A percentile compares a stretch with the other conserved stretches of the same genome.
Conservation (phyloP, 2,329 filamentous ascomycete species). For the Neofusicoccum ribis region DNA sequence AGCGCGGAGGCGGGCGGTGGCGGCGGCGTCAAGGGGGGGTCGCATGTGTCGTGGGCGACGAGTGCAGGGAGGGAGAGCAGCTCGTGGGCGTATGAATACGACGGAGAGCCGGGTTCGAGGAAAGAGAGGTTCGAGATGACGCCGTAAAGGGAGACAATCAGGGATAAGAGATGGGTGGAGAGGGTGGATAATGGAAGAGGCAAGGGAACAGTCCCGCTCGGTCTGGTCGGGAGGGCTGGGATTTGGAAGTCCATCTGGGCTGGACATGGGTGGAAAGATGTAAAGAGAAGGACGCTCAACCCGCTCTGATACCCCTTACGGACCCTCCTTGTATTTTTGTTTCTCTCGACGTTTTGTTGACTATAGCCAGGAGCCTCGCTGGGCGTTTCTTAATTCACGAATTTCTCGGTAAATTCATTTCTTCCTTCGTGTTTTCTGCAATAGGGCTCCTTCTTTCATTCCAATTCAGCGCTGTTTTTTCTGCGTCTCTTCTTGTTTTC, state of each 20-base stretch:
- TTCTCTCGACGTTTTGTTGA: background rate
- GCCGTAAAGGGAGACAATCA: background rate
- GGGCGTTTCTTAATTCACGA: background rate
- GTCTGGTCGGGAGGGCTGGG: background rate
- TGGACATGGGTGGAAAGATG: background rate
- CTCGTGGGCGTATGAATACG: constrained; percentile 1
- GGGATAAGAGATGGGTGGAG: background rate
- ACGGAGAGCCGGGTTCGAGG: background rate
- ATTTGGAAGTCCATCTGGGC: background rate
- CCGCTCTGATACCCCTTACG: background rate
- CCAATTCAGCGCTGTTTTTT: background rate
- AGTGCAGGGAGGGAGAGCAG: background rate
- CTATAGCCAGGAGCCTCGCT: background rate
- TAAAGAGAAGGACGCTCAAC: background rate
- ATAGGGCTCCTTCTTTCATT: no score
- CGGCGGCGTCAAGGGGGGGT: background rate
- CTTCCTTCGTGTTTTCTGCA: background rate
- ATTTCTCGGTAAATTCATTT: background rate
- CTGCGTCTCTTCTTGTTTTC: no score
- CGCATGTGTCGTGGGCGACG: background rate
- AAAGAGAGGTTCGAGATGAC: constrained; percentile 17
- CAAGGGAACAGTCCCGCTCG: background rate
- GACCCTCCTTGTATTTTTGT: background rate
- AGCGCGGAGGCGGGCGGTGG: background rate
- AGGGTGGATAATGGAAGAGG: background rate